A percentile compares a stretch with the other conserved stretches of the same genome.
phyloP scores from a whole-genome alignment of 176 grass and related monocot species.

The Lolium perenne region DNA sequence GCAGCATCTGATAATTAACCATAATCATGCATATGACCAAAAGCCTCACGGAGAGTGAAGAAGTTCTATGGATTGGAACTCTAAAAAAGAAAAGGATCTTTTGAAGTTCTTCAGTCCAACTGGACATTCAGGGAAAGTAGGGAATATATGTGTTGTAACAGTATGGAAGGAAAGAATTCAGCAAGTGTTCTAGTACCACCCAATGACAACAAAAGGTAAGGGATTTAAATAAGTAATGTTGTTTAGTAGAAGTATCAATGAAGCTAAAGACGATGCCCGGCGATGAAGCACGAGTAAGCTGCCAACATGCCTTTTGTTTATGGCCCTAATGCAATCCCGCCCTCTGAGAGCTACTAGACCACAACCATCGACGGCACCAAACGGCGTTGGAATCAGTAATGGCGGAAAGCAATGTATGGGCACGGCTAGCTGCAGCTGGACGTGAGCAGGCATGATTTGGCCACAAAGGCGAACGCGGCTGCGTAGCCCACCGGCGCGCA shows the following conservation, averaged over 20 bases:
- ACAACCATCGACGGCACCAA: background rate
- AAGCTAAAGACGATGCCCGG: background rate
- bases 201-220: background rate
- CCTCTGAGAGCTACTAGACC: background rate
- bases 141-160: background rate
- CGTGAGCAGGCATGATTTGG: background rate
- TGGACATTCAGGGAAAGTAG: background rate
- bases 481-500: slow-evolving; percentile 9
- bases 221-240: too few relatives aligned
- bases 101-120: background rate
- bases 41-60: too few relatives aligned
- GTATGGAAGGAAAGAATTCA: background rate
- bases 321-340: background rate
- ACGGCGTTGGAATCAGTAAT: background rate
- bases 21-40: too few relatives aligned
- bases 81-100: background rate
- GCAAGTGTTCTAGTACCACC: too few relatives aligned
- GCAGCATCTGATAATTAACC: too few relatives aligned
- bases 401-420: slow-evolving; percentile 8
- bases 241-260: too few relatives aligned
- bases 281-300: too few relatives aligned
- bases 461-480: background rate
- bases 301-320: background rate
- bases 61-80: too few relatives aligned
- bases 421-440: background rate